Base-by-base conservation (phyloP, 1,284 basidiomycete genomes). In the Pseudozyma sp. region DNA sequence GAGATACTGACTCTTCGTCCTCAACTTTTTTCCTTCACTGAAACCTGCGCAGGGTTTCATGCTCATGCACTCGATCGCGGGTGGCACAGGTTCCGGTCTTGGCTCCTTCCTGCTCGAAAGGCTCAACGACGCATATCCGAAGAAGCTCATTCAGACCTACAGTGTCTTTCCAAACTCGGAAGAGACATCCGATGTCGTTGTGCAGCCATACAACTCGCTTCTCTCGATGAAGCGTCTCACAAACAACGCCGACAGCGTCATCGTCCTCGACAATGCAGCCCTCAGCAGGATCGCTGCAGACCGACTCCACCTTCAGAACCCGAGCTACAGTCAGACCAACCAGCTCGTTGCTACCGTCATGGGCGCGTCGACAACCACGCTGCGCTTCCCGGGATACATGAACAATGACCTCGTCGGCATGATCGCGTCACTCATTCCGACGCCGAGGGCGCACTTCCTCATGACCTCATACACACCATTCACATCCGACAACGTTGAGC, bases 401-500 rank as follows among this genome's bases (percentile, higher is more conserved):
- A 99, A 99, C 88, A 99, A 99, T 81, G 96, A 99, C 83, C 90
- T 84, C 9, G 80, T 97, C 73, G 94, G 95, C 30, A 97, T 99
- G 79, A 92, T 99, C 62, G 94, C 97, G 3, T 95, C 93, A 13
- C 89, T 99, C 55, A 98, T 99, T 77, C 97, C 97, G 3, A 99
- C 97, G 10, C 96, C 97, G n/a, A 89, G 96, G 55, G 98, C 95
- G 81, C 97, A 99, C 86, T 99, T 99, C 88, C 89, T 99, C 63
- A 97, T 96, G 92, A 99, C 97, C n/a, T 94, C 94, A 16, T 99
- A 99, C 82, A 99, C 97, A 5, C 96, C 97, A 0, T 99, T 99
- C 85, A 97, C 95, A 1, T 93, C 92, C 68, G 96, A 98, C 85
- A 83, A 80, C 29, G 79, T 84, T 40, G 80, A 82, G 24, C 79